Base-by-base conservation (phyloP, 257 asterid species). In the Scutellaria galericulata region DNA sequence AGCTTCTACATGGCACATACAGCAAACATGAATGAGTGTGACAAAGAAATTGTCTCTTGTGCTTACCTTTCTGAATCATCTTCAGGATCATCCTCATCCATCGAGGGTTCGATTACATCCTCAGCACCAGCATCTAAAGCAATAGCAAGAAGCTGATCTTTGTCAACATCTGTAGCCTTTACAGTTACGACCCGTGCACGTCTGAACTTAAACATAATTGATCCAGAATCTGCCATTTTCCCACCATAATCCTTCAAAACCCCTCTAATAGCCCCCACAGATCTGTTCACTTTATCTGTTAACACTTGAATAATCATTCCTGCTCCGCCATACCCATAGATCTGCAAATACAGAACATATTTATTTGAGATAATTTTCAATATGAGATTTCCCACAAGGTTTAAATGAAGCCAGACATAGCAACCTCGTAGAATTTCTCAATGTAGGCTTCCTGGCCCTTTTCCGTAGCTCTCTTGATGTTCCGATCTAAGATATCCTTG, bases 101-200 rank as follows among this genome's bases (percentile, higher is more conserved):
- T 31, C 0, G 87, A 88, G 67, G 96, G 98, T 74, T 91, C 98
- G 24, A 91, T 83, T 54, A 93, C 82, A 64, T 93, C 96, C 58
- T 91, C 98, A 37, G 97, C 97, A 58, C 97, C 95, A 77, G 96
- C 86, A 82, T 93, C 98, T 57, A 93, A 82, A 39, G 98, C 98
- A 80, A 88, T 72, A 18, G 89, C 76, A 63, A 93, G 86, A 79
- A 91, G 90, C 72, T 81, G 83, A 67, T 91, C 96, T 69, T 79
- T 90, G 68, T 86, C 96, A 35, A 77, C 84, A 78, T 88, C 93
- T 12, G 84, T 57, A 67, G 79, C 85, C 83, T 91, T 88, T 61
- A 93, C 75, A 74, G 80, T 87, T 54, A 78, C 94, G 76, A 89
- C 97, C 35, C 96, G 86, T 58, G 88, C 95, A 47, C 96, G 89